Evolutionary conservation across 768 basidiomycete genomes (phyloP), one percentile per base, ranked within the genome.

Genomic region (Leccinum rimulosum): DNA sequence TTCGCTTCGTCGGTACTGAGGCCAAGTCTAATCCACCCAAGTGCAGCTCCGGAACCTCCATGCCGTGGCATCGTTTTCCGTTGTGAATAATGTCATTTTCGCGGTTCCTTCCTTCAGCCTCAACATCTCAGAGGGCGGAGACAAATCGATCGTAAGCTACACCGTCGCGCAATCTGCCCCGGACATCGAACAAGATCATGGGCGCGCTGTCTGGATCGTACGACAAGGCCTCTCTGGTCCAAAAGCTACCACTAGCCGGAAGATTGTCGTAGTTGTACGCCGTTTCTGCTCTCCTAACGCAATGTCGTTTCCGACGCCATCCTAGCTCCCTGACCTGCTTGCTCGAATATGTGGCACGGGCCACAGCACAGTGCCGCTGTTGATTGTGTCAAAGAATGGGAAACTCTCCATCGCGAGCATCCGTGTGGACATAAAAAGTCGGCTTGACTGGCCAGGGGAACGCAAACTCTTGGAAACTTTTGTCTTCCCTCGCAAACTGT

Each of bases 81-180:
- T 89, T 3, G 86, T 87, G 3, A 84, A 87, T n/a, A 81, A 83
- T 2, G 82, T 83, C 8, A 70, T 73, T 2, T 91, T 89, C 70
- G 72, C 83, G 9, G 84, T 81, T 64, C 80, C 88, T 22, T 79
- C 88, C 5, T 71, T 86, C 25, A 82, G 82, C 40, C 63, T 74
- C 30, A 69, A 68, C 57, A 66, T 71, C 57, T 53, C 67, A 53
- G 68, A 77, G 56, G 68, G 76, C 40, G 72, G 68, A 17, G 59
- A 57, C 61, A 74, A 52, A 64, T 70, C 67, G 31, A 82, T 80
- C 62, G 73, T 79, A 19, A 89, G 83, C 11, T 91, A 86, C 65
- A 80, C 81, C 1, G 79, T 80, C 27, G 74, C 88, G 50, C 74
- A 75, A 27, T 70, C 76, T 3, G 80, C 82, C 22, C 73, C 84